These are phyloP conservation scores for Micractinium sp. DNA, from an alignment of 139 green algal species.

Conservation along the genomic window DNA sequence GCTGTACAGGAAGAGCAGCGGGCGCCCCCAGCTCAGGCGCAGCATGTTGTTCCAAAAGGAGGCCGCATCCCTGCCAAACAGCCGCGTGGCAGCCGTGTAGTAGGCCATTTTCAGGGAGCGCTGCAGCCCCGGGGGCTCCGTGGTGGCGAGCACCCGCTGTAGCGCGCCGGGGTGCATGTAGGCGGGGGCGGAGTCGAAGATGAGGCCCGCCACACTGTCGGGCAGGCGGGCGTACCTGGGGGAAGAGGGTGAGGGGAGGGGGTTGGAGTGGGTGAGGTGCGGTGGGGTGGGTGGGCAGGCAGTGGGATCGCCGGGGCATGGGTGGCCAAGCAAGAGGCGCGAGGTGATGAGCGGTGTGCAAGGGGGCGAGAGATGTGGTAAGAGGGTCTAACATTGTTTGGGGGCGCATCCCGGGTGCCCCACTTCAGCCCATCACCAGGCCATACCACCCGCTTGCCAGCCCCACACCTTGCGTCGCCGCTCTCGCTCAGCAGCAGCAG, in stretches of 20 bases:
- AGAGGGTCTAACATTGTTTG: not conserved
- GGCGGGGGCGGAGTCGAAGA: slow-evolving; percentile 36
- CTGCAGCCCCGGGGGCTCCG: not conserved
- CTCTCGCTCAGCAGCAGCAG: slow-evolving; percentile 22
- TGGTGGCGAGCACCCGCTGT: slow-evolving; percentile 6
- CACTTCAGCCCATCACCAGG: not conserved
- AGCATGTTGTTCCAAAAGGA: not conserved
- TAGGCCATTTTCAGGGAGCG: not conserved
- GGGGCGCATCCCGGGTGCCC: not conserved
- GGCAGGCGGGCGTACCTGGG: slow-evolving; percentile 6
- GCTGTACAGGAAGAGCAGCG: slow-evolving; percentile 20
- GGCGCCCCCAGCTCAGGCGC: slow-evolving; percentile 2
- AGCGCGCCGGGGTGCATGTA: slow-evolving; percentile 15
- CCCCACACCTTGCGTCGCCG: no score
- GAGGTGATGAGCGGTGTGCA: not conserved
- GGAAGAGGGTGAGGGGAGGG: no score
- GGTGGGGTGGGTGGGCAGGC: not conserved
- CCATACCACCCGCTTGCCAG: no score
- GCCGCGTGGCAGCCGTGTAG: not conserved
- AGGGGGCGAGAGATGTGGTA: not conserved
- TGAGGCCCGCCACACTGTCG: not conserved
- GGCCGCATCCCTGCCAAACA: not conserved
- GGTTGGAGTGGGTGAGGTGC: not conserved
- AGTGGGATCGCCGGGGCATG: no score
- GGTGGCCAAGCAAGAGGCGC: no score